phyloP scores from a whole-genome alignment of 129 eudicot genomes.

The Dittrichia graveolens region DNA sequence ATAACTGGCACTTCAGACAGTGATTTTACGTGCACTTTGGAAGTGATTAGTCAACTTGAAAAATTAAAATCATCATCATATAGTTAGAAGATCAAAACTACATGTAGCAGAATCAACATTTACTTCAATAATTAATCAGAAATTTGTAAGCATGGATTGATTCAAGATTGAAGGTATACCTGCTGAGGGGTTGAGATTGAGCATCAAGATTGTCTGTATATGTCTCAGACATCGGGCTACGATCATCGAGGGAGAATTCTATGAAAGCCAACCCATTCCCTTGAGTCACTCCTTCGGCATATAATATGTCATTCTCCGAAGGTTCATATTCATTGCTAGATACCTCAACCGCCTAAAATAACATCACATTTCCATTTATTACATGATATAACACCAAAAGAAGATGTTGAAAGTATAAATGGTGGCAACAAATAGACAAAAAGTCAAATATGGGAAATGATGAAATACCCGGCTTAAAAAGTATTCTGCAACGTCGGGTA shows the following conservation, averaged over 20 bases:
- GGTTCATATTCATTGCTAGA: constrained; percentile 98
- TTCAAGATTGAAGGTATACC: constrained; percentile 34
- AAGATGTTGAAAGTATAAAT: background rate
- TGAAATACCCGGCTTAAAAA: constrained; percentile 80
- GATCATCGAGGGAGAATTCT: constrained; percentile 91
- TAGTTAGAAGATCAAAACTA: no score
- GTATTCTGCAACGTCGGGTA: constrained; percentile 95
- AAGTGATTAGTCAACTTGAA: background rate
- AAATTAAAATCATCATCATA: background rate
- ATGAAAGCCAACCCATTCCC: constrained; percentile 95
- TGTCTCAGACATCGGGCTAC: constrained; percentile 91
- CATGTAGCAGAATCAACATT: no score
- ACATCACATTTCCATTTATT: background rate
- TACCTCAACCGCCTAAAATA: constrained; percentile 82
- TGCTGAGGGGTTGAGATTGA: constrained; percentile 69
- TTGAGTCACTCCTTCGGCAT: constrained; percentile 95
- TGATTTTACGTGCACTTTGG: background rate
- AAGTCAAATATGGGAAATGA: background rate
- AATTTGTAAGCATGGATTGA: no score
- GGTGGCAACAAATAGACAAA: background rate
- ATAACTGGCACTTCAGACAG: background rate
- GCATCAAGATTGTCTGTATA: constrained; percentile 77
- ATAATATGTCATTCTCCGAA: constrained; percentile 84
- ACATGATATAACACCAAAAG: constrained; percentile 15
- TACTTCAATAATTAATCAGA: no score